These are phyloP conservation scores for Ganoderma boninense DNA, from an alignment of 1,284 basidiomycete species.

Conservation along the genomic window DNA sequence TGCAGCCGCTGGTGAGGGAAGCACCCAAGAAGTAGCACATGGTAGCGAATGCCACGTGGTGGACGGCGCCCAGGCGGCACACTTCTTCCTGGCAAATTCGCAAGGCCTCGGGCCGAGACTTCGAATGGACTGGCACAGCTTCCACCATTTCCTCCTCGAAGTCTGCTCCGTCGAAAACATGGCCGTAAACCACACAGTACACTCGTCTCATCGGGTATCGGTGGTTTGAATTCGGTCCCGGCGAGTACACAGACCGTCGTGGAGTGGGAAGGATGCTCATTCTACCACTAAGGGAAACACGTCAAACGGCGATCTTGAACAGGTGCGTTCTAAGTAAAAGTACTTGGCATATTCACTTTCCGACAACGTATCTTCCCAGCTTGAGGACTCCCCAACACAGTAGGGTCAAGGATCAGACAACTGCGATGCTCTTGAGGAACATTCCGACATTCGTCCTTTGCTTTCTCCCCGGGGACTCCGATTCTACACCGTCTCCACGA, in stretches of 20 bases:
- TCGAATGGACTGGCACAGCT: not conserved
- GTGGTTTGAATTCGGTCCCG: not conserved
- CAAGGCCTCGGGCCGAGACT: not conserved
- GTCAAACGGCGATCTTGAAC: not conserved
- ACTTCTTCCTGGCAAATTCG: no score
- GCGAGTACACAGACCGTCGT: constrained; percentile 1
- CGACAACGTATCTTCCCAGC: not conserved
- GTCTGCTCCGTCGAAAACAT: no score
- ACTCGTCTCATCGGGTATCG: not conserved
- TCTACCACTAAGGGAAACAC: not conserved
- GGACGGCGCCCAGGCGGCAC: no score
- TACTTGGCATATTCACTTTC: no score
- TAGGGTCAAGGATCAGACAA: not conserved
- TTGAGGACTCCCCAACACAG: not conserved
- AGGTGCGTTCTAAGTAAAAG: not conserved
- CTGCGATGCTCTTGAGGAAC: not conserved
- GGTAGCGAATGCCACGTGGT: not conserved
- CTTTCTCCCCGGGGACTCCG: not conserved
- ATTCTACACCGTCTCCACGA: not conserved
- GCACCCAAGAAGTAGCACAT: not conserved
- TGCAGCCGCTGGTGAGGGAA: not conserved
- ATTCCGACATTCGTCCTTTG: not conserved
- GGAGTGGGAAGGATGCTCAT: constrained; percentile 1
- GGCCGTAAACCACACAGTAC: no score
- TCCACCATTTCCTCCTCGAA: no score